phyloP scores from a whole-genome alignment of 2,329 filamentous ascomycete species.

The Penicillium sp. region DNA sequence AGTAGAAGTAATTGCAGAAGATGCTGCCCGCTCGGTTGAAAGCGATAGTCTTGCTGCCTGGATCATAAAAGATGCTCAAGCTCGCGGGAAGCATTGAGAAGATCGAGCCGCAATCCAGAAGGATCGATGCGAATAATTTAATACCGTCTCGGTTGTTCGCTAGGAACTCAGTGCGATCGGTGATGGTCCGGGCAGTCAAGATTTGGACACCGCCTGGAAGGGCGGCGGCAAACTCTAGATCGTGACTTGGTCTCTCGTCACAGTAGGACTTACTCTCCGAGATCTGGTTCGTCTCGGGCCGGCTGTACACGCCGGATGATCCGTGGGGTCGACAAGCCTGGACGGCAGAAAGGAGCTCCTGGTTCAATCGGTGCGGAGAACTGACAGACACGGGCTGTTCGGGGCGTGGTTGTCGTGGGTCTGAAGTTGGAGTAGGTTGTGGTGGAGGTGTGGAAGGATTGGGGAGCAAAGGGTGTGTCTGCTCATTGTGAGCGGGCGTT shows the following conservation, averaged over 20 bases:
- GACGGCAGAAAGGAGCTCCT: conserved; percentile 70
- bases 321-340: conserved; percentile 76
- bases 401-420: conserved; percentile 35
- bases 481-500: conserved; percentile 16
- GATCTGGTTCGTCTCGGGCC: conserved; percentile 70
- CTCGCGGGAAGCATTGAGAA: conserved; percentile 70
- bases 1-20: conserved; percentile 93
- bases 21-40: conserved; percentile 87
- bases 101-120: conserved; percentile 69
- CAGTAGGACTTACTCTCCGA: conserved; percentile 86
- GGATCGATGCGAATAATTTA: conserved; percentile 67
- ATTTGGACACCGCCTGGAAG: conserved; percentile 72
- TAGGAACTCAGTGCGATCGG: conserved; percentile 60
- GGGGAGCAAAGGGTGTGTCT: conserved; percentile 24
- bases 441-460: conserved; percentile 37
- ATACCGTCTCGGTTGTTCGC: conserved; percentile 61
- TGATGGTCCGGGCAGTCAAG: conserved; percentile 63
- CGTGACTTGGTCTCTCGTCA: conserved; percentile 71
- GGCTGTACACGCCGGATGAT: conserved; percentile 70
- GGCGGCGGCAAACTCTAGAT: conserved; percentile 71
- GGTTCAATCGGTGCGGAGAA: conserved; percentile 45
- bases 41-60: conserved; percentile 76
- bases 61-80: conserved; percentile 87
- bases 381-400: conserved; percentile 34
- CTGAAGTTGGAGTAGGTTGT: conserved; percentile 39